Evolutionary conservation across 768 basidiomycete species (phyloP), one percentile per base, ranked within the genome.

Genomic region (Lentinula edodes): DNA sequence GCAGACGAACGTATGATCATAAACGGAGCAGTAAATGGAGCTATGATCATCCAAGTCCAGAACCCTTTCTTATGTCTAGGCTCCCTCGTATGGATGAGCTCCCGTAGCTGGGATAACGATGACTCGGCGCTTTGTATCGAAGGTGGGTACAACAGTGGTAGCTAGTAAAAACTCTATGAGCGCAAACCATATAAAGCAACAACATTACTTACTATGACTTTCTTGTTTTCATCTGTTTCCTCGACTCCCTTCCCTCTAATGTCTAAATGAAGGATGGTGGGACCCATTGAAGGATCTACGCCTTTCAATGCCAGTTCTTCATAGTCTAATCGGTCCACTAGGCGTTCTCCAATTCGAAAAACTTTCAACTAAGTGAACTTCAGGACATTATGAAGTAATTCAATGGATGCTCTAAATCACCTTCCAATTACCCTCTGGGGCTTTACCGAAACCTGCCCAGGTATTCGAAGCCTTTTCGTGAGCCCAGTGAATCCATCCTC

Each of bases 241-340:
- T 63, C 61, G 57, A 55, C 63, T 41, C 63, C 71, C 39, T 60
- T 65, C 16, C 61, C 62, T n/a, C 61, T 53, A 20, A 63, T 42
- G 35, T 64, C 62, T 52, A 68, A 69, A 42, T 72, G 64, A 35
- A 18, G 71, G 12, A 83, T 61, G 0, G 76, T 70, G n/a, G 89
- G 89, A 0, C 85, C 88, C 52, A 88, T 66, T 9, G 87, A 83
- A 16, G 89, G 85, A 66, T 92, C 87, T 36, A 93, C 74, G 36
- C 82, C 79, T 71, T 89, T 89, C 66, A 93, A 76, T 7, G 85
- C 86, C 39, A 88, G 77, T 70, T 93, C 91, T 71, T 93, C 91
- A 65, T 91, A 92, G 55, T 91, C 91, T 63, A 91, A 76, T 20
- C 82, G 78, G 71, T 91, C 88, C 20, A 87, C 77, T 1, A 91